phyloP scores from a whole-genome alignment of 1,139 yeast genomes.

The Suhomyces coccinellae region DNA sequence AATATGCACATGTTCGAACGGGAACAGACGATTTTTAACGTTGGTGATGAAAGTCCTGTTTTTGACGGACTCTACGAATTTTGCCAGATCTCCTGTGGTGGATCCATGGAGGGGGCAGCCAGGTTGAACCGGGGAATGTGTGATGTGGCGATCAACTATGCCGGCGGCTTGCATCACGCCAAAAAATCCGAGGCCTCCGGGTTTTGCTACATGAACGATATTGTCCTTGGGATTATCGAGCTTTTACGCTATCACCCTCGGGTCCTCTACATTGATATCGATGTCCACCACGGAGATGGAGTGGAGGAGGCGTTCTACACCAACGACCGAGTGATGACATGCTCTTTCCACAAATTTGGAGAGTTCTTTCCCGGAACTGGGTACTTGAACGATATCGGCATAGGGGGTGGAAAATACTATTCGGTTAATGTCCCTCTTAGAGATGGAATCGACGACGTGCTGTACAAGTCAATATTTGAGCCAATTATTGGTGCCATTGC shows the following conservation, averaged over 20 bases:
- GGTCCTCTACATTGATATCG: slow-evolving; percentile 91
- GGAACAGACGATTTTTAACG: slow-evolving; percentile 91
- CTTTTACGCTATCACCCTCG: slow-evolving; percentile 88
- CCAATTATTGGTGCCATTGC: slow-evolving; percentile 78
- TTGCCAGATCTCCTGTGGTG: slow-evolving; percentile 93
- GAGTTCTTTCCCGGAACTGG: slow-evolving; percentile 98
- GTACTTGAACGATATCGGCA: slow-evolving; percentile 82
- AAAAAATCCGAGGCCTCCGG: slow-evolving; percentile 96
- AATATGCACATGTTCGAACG: slow-evolving; percentile 86
- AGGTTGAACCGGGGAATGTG: slow-evolving; percentile 88
- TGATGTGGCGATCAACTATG: slow-evolving; percentile 94
- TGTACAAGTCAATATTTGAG: slow-evolving; percentile 83
- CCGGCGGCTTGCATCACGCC: slow-evolving; percentile 97
- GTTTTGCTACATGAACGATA: slow-evolving; percentile 85
- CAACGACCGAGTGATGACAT: slow-evolving; percentile 95
- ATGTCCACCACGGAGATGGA: slow-evolving; percentile 98
- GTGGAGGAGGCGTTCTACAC: slow-evolving; percentile 97
- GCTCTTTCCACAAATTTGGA: slow-evolving; percentile 95
- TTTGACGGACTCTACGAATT: slow-evolving; percentile 95
- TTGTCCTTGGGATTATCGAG: slow-evolving; percentile 87
- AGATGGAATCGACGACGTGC: slow-evolving; percentile 90
- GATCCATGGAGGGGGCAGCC: slow-evolving; percentile 98
- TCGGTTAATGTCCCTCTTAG: slow-evolving; percentile 86
- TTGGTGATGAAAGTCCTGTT: slow-evolving; percentile 96
- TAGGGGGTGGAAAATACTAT: slow-evolving; percentile 85